phyloP scores from a whole-genome alignment of 495 filamentous ascomycete genomes.

The Penicillium samsonianum region DNA sequence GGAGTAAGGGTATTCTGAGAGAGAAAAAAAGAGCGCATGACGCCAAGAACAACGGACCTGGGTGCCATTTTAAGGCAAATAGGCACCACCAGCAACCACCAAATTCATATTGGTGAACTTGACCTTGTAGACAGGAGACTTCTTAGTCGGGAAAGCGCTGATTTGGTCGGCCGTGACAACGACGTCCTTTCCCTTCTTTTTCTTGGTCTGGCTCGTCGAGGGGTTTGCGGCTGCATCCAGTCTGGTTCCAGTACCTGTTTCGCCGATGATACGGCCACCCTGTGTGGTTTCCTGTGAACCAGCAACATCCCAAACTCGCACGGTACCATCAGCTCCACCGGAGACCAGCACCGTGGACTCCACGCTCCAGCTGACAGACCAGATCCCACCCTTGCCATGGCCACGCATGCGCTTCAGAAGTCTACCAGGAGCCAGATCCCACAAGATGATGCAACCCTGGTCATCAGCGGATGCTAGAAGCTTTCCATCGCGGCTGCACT shows the following conservation, averaged over 20 bases:
- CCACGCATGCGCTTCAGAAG: slow-evolving; percentile 90
- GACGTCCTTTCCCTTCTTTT: slow-evolving; percentile 85
- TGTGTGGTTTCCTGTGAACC: slow-evolving; percentile 58
- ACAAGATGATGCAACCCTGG: slow-evolving; percentile 82
- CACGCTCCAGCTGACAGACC: slow-evolving; percentile 85
- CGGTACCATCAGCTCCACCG: slow-evolving; percentile 87
- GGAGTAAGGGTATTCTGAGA: slow-evolving; percentile 32
- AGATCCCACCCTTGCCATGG: slow-evolving; percentile 90
- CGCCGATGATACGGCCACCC: slow-evolving; percentile 57
- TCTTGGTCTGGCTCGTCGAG: slow-evolving; percentile 43
- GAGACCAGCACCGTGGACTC: slow-evolving; percentile 87
- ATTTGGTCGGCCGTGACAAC: slow-evolving; percentile 92
- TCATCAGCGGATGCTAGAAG: slow-evolving; percentile 85
- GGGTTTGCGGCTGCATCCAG: slow-evolving; percentile 47
- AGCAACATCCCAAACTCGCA: slow-evolving; percentile 90
- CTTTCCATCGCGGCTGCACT: slow-evolving; percentile 84
- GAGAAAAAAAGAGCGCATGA: slow-evolving; percentile 7
- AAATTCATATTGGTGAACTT: slow-evolving; percentile 92
- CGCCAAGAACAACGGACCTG: background rate
- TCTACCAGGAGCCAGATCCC: slow-evolving; percentile 83
- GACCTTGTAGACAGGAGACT: slow-evolving; percentile 90
- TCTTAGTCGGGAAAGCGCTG: slow-evolving; percentile 90
- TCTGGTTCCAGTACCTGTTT: slow-evolving; percentile 53
- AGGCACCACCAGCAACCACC: slow-evolving; percentile 83
- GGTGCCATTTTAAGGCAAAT: slow-evolving; percentile 52